phyloP scores from a whole-genome alignment of 2,329 filamentous ascomycete species.

The Fusarium staphyleae region DNA sequence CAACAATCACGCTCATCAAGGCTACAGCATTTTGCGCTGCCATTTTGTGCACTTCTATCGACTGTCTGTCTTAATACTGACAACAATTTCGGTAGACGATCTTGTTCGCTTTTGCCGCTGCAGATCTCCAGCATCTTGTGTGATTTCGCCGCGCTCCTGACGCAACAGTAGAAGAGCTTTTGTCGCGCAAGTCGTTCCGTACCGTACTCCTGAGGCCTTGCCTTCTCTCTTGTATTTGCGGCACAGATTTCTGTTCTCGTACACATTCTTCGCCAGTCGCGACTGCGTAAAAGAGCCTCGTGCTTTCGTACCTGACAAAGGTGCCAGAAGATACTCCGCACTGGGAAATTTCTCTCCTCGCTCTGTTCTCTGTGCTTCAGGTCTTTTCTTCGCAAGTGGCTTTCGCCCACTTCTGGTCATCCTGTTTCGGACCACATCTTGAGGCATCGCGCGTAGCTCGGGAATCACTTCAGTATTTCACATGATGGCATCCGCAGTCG shows the following conservation, averaged over 20 bases:
- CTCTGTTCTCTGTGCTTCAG: slow-evolving; percentile 32
- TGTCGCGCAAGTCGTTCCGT: slow-evolving; percentile 37
- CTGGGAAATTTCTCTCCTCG: slow-evolving; percentile 11
- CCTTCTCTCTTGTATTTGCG: slow-evolving; percentile 38
- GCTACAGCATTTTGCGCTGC: slow-evolving; percentile 16
- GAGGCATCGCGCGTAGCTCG: slow-evolving; percentile 35
- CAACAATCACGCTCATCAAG: slow-evolving; percentile 25
- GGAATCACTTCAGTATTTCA: slow-evolving; percentile 21
- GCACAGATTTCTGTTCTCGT: slow-evolving; percentile 32
- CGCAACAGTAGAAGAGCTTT: slow-evolving; percentile 42
- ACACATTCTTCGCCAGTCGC: slow-evolving; percentile 36
- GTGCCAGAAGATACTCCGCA: slow-evolving; percentile 25
- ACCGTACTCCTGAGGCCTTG: slow-evolving; percentile 39
- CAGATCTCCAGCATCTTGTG: slow-evolving; percentile 34
- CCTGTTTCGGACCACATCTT: slow-evolving; percentile 24
- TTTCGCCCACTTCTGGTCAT: slow-evolving; percentile 21
- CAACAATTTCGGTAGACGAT: slow-evolving; percentile 25
- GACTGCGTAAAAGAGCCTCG: slow-evolving; percentile 40
- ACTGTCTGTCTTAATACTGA: slow-evolving; percentile 23
- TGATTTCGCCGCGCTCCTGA: slow-evolving; percentile 38
- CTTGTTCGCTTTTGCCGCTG: slow-evolving; percentile 26
- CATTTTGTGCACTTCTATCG: slow-evolving; percentile 23
- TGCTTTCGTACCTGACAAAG: slow-evolving; percentile 37
- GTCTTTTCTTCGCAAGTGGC: slow-evolving; percentile 14
- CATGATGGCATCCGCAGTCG: slow-evolving; percentile 81